Base-by-base conservation (phyloP, 1,284 basidiomycete genomes). In the Rhodotorula glutinis region DNA sequence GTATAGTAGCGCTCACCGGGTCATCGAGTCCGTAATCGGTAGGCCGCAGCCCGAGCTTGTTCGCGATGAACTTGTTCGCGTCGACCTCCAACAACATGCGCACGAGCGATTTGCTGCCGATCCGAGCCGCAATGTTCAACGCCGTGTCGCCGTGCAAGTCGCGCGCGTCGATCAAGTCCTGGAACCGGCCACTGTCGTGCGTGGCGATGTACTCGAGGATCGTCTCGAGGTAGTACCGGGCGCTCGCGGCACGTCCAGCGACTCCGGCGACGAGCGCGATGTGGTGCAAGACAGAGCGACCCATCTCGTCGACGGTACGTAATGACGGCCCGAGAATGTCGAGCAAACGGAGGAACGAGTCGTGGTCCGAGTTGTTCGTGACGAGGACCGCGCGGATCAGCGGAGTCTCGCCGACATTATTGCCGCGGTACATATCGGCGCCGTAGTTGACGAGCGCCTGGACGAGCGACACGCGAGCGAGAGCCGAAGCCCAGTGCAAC, bases 101-200 rank as follows among this genome's bases (percentile, higher is more conserved):
- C 25, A 98, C 92, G 70, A 98, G 80, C 71, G 88, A 87, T 67
- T 89, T 85, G 79, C 94, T 97, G 4, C 96, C 96, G 1, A 98
- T 88, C 59, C 96, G 82, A 0, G 96, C 94, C 19, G 94, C 92
- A 72, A 97, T 91, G 79, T 95, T 96, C 72, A 99, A 79, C 8
- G 93, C 91, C 1, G 96, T 98, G 77, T 99, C 96, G 1, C 96
- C 96, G 78, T 98, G 88, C 71, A 92, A 87, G 78, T 99, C 96
- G 79, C 94, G 92, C 49, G 96, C 82, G 79, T 98, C 92, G 21
- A 98, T 86, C 49, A 98, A 80, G 14, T 85, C 87, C 75, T 85
- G 84, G 76, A 94, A 90, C 64, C 88, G 87, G 2, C 73, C 76
- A 53, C 71, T 70, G 63, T 74, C 74, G 69, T 73, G 43, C 27